Base-by-base conservation (phyloP, 495 filamentous ascomycete genomes). In the Aspergillus cavernicola region DNA sequence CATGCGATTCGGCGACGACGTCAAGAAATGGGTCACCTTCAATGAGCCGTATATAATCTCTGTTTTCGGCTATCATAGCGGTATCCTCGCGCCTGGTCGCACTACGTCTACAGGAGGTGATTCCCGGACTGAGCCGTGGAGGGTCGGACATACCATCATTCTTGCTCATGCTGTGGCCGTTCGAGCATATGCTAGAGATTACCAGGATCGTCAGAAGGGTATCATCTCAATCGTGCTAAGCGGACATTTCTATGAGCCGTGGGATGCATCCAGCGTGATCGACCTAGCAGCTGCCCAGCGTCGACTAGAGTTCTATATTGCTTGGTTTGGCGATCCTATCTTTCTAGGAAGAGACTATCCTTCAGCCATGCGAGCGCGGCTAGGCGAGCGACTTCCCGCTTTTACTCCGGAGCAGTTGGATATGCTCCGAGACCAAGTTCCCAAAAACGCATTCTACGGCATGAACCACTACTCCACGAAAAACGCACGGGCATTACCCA, bases 381-480 rank as follows among this genome's bases (percentile, higher is more conserved):
- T 87, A 8, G 83, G 84, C 41, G 71, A 81, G 53, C 75, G 84
- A n/a, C 75, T 89, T 28, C 84, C 84, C 4, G 69, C 72, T 8
- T 86, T 82, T 57, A 85, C 83, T 0, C 51, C 70, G 20, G 78
- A 83, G 47, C 84, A 88, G 50, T 56, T 73, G 2, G 76, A 73
- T 2, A 71, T 86, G 12, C 77, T 88, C 35, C 74, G 45, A 0
- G 31, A 56, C 10, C 82, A 59, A 78, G 83, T 50, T 13, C 37
- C 22, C 0, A 80, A 76, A 58, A 86, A 86, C 63, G 82, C 87
- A 69, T 88, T 87, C 66, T 87, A 88, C 66, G 84, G 85, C 55
- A 86, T 87, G 84, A 87, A 88, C 75, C 83, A 87, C 70, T 87
- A 88, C 71, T 85, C 84, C 45, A 80, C 85, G 57, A 83, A 87